phyloP scores from a whole-genome alignment of 2,329 filamentous ascomycete species.

The Didymella exigua region DNA sequence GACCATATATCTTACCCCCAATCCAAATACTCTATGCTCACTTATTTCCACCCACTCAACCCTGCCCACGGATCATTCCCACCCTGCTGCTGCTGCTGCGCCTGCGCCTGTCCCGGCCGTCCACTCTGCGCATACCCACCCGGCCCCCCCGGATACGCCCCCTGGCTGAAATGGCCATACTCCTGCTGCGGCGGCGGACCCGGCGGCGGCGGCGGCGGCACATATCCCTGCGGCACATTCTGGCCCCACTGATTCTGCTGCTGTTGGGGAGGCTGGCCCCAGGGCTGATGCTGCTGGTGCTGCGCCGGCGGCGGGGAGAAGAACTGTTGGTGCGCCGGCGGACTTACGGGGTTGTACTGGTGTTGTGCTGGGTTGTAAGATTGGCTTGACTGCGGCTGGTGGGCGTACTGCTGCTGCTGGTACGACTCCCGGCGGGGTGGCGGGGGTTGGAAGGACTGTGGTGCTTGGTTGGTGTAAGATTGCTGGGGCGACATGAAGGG shows the following conservation, averaged over 20 bases:
- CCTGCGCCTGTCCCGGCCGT: conserved; percentile 29
- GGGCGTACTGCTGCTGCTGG: conserved; percentile 26
- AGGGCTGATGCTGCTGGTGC: conserved; percentile 60
- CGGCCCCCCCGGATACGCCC: conserved; percentile 58
- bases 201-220: conserved; percentile 70
- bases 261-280: conserved; percentile 56
- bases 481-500: conserved; percentile 44
- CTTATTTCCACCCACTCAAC: conserved; percentile 70
- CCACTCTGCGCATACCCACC: conserved; percentile 45
- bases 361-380: conserved; percentile 54
- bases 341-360: conserved; percentile 53
- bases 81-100: conserved; percentile 49
- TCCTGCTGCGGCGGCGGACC: conserved; percentile 61
- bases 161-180: conserved; percentile 57
- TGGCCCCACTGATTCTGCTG: conserved; percentile 53
- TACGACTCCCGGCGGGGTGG: conserved; percentile 46
- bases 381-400: conserved; percentile 31
- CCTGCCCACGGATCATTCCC: conserved; percentile 70
- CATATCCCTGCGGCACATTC: conserved; percentile 66
- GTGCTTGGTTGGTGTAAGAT: conserved; percentile 31
- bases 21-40: too few relatives aligned
- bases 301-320: conserved; percentile 55
- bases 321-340: conserved; percentile 64
- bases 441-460: conserved; percentile 33
- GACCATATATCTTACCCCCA: not conserved